Evolutionary conservation across 2,329 filamentous ascomycete species (phyloP), one percentile per base, ranked within the genome.

Genomic region (Cadophora malorum): DNA sequence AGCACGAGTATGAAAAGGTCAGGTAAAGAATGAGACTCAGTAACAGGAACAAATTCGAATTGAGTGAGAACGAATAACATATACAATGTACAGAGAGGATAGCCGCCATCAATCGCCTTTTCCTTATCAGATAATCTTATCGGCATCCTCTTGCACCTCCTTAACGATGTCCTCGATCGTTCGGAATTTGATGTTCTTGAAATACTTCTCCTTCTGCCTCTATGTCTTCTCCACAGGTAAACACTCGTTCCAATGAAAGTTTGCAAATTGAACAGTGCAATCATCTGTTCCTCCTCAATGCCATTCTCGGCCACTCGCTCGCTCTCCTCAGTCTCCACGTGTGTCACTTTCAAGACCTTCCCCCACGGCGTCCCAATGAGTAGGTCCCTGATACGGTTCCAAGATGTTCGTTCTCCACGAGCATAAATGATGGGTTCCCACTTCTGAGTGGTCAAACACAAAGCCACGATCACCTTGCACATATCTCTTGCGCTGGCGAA

Each of bases 231-330:
- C 45, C 8, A 49, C 5, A n/a, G 45, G 45, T 19, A 49, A 49
- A 19, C 12, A 14, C 45, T 49, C 5, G 19, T 49, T 10, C 45
- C 45, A 21, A 21, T 21, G n/a, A 49, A 49, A 49, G 45, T 49
- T 19, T 49, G 45, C 45, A 49, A 49, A 9, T 49, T n/a, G 45
- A 49, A 49, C 7, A 21, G 19, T 6, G 45, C 53, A 21, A 58
- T 35, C 53, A 58, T 58, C 53, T 58, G 78, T 79, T 23, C 53
- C 79, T 79, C 21, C n/a, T 52, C 25, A 33, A 10, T 63, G 16
- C 41, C 23, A 10, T 33, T 50, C 60, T 63, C 41, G 25, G 47
- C 41, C 19, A 63, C 28, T 8, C 53, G 35, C 21, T 38, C 28
- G 5, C 35, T 14, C 53, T 58, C 45, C 45, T 49, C 45, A 3